phyloP scores from a whole-genome alignment of 2,329 filamentous ascomycete species.

The Periglandula ipomoeae region DNA sequence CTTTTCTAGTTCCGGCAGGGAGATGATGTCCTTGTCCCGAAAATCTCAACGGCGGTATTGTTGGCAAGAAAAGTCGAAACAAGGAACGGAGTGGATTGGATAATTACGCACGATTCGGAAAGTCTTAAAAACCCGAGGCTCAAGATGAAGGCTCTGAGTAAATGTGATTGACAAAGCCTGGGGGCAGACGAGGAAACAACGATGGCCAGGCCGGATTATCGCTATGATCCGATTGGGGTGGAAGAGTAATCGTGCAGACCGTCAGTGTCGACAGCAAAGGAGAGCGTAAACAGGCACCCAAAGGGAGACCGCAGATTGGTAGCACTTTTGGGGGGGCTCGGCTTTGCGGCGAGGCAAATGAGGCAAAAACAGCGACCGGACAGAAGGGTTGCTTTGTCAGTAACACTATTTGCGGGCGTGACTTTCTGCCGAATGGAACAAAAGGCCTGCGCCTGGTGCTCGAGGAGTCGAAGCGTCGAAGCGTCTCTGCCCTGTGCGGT shows the following conservation, averaged over 20 bases:
- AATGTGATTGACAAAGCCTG: constrained; percentile 1
- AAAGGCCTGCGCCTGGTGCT: constrained; percentile 1
- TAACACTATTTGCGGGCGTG: constrained; percentile 4
- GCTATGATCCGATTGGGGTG: constrained; percentile 4
- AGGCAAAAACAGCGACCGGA: constrained; percentile 4
- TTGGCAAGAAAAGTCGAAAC: not conserved
- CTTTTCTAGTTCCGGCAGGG: not conserved
- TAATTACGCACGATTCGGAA: not conserved
- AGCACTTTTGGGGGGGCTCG: constrained; percentile 3
- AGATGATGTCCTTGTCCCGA: not conserved
- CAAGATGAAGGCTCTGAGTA: not conserved
- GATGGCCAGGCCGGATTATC: constrained; percentile 1
- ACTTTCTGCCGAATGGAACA: constrained; percentile 1
- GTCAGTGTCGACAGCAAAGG: constrained; percentile 2
- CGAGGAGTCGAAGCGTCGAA: constrained; percentile 2
- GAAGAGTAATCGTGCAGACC: not conserved
- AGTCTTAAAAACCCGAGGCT: not conserved
- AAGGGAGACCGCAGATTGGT: constrained; percentile 1
- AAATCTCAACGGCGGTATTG: not conserved
- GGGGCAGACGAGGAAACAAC: not conserved
- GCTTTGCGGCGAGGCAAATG: constrained; percentile 2
- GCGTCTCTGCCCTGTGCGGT: constrained; percentile 2
- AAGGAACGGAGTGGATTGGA: not conserved
- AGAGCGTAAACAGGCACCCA: constrained; percentile 2
- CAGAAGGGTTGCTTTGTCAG: constrained; percentile 5